Percentiles rank a stretch among this genome's conserved stretches.
phyloP scores from a whole-genome alignment of 257 asterid genomes.

The Solanum appendiculatum region DNA sequence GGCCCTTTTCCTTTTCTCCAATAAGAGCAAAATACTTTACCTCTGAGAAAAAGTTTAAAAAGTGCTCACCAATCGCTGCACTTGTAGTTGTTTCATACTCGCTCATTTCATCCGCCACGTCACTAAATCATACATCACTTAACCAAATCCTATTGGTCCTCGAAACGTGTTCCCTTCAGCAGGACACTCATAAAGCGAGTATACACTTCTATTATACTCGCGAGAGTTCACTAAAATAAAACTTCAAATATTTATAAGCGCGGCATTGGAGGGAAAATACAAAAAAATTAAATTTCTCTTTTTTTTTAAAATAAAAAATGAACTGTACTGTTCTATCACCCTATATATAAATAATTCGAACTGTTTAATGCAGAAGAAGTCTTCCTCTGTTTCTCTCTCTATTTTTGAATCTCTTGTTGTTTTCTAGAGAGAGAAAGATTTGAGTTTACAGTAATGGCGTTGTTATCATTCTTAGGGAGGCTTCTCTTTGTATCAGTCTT shows the following conservation, averaged over 20 bases:
- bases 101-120: not conserved
- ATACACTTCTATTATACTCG: not conserved
- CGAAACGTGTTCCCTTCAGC: not conserved
- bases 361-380: not conserved
- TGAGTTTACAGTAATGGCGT: slow-evolving; percentile 42
- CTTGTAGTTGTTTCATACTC: not conserved
- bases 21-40: not conserved
- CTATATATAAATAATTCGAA: not conserved
- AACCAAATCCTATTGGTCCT: not conserved
- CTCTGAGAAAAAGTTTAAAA: not conserved
- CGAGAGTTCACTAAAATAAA: not conserved
- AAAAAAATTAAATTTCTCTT: not conserved
- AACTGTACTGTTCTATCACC: not conserved
- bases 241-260: not conserved
- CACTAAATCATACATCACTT: not conserved
- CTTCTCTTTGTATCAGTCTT: slow-evolving; percentile 85
- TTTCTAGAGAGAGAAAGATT: slow-evolving; percentile 11
- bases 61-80: not conserved
- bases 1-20: not conserved
- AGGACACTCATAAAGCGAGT: not conserved
- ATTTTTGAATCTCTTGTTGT: slow-evolving; percentile 14
- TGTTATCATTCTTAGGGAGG: slow-evolving; percentile 72
- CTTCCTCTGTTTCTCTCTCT: slow-evolving; percentile 6
- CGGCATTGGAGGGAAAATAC: not conserved
- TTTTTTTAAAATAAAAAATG: not conserved